Evolutionary conservation across 441 rosid genomes (phyloP).

Genomic region (Adansonia rubrostipa): DNA sequence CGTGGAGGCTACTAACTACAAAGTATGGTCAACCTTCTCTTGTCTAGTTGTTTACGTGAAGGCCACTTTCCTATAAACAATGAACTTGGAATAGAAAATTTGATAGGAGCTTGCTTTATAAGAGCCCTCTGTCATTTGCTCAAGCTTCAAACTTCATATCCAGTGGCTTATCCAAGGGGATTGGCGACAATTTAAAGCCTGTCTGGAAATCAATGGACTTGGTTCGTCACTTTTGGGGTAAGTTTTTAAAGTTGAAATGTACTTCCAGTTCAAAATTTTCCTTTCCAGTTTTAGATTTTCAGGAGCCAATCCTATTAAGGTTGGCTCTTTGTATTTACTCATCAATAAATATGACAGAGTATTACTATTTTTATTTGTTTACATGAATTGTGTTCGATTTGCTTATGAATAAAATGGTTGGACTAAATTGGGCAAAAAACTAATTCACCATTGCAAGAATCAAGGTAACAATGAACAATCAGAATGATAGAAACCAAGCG

Average conservation of each 20-base stretch:
- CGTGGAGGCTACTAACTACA: conserved; percentile 42
- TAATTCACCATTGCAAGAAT: neutral
- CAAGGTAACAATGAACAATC: conserved; percentile 4
- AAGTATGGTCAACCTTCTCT: conserved; percentile 29
- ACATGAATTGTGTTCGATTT: neutral
- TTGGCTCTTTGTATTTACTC: neutral
- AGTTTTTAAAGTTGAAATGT: neutral
- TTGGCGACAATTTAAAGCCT: neutral
- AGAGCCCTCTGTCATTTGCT: too few species aligned
- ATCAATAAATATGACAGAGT: neutral
- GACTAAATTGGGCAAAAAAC: neutral
- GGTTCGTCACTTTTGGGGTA: neutral
- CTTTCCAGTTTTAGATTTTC: neutral
- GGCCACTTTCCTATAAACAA: conserved; percentile 30
- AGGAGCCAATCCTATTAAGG: neutral
- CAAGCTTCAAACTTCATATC: neutral
- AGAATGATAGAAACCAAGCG: neutral
- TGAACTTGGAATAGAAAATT: neutral
- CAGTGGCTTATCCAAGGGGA: neutral
- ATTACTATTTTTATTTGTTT: neutral
- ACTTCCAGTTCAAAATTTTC: neutral
- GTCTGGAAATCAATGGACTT: neutral
- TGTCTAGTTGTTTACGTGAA: conserved; percentile 38
- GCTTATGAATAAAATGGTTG: neutral
- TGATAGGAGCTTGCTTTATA: neutral